These are phyloP conservation scores for Alopecurus myosuroides DNA, from an alignment of 176 grass and related monocot species.

Conservation along the genomic window DNA sequence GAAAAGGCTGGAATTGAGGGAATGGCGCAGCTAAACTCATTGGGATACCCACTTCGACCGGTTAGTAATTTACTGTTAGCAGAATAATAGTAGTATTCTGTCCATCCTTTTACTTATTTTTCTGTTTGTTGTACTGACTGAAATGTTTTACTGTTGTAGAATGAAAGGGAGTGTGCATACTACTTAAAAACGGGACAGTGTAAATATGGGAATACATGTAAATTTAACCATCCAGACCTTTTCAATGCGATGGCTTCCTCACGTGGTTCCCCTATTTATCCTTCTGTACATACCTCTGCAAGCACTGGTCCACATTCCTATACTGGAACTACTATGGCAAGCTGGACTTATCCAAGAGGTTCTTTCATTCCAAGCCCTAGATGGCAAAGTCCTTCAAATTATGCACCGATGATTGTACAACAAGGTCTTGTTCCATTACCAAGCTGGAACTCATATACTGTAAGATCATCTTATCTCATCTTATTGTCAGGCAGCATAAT, in stretches of 20 bases:
- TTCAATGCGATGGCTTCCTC: slow-evolving; percentile 58
- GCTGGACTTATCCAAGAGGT: slow-evolving; percentile 79
- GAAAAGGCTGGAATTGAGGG: slow-evolving; percentile 93
- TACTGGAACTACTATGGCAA: slow-evolving; percentile 58
- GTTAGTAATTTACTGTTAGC: slow-evolving; percentile 50
- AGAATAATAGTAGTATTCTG: not conserved
- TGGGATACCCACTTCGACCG: slow-evolving; percentile 90
- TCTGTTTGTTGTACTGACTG: slow-evolving; percentile 24
- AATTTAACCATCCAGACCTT: slow-evolving; percentile 95
- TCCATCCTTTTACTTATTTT: not conserved
- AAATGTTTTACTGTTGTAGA: slow-evolving; percentile 47
- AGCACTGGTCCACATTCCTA: slow-evolving; percentile 61
- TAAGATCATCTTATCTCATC: slow-evolving; percentile 48
- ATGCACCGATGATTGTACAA: slow-evolving; percentile 82
- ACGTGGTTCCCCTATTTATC: slow-evolving; percentile 79
- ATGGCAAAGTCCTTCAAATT: slow-evolving; percentile 94
- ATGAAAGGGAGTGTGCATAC: slow-evolving; percentile 94
- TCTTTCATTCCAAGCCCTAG: slow-evolving; percentile 91
- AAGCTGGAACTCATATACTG: slow-evolving; percentile 82
- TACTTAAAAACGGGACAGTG: slow-evolving; percentile 94
- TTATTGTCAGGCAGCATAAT: not conserved
- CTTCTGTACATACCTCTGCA: slow-evolving; percentile 78
- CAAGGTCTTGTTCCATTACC: slow-evolving; percentile 91
- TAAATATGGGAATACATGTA: slow-evolving; percentile 99
- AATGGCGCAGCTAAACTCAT: slow-evolving; percentile 69